A percentile compares a stretch with the other conserved stretches of the same genome.
These are phyloP conservation scores for Heliamphora pulchella DNA, from an alignment of 179 eudicot species.

Conservation along the genomic window DNA sequence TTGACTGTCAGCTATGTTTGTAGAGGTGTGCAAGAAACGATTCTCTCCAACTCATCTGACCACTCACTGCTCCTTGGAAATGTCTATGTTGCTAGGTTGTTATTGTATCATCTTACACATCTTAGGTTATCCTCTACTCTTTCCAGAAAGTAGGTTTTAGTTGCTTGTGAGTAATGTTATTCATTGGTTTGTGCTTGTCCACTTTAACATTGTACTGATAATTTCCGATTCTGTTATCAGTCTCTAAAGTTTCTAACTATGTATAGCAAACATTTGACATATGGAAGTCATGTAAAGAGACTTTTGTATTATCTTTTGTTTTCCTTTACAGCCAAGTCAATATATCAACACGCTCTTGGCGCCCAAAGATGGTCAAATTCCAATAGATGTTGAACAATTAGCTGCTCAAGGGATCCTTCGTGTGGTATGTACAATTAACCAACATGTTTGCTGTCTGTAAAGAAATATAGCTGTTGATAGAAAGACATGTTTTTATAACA, in stretches of 20 bases:
- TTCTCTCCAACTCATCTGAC: neutral
- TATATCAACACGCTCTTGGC: slow-evolving; percentile 79
- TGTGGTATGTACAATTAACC: slow-evolving; percentile 47
- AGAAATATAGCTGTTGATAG: neutral
- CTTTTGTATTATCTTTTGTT: neutral
- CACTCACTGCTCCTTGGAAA: neutral
- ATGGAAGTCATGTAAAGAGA: neutral
- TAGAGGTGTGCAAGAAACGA: neutral
- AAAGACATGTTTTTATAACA: neutral
- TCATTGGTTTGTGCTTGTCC: neutral
- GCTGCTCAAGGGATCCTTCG: slow-evolving; percentile 49
- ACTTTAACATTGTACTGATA: neutral
- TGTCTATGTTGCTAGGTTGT: neutral
- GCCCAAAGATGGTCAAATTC: slow-evolving; percentile 68
- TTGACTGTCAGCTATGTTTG: neutral
- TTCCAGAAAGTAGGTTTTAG: neutral
- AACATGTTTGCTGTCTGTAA: neutral
- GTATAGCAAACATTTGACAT: neutral
- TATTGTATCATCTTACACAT: neutral
- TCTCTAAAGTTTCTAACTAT: neutral
- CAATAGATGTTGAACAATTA: slow-evolving; percentile 46
- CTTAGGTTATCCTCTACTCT: neutral
- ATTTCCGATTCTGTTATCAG: neutral
- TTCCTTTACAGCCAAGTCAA: slow-evolving; percentile 56
- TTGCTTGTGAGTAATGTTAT: neutral